Conservation (phyloP, 2,329 filamentous ascomycete species). For the Cytospora schulzeri region DNA sequence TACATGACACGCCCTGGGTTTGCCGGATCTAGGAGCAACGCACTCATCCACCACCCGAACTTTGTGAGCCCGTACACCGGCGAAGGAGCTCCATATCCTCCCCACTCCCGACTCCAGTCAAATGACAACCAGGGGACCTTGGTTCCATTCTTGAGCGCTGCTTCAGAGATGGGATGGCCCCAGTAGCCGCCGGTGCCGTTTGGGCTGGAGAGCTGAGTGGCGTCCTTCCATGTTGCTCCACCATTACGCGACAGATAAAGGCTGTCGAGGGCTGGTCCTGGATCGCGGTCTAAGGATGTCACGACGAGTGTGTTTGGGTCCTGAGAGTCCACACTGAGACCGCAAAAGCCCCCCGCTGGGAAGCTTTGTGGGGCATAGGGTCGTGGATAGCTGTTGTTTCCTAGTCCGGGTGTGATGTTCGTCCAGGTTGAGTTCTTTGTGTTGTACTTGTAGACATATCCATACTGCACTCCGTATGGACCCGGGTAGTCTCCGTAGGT, state of each 20-base stretch:
- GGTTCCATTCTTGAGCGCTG: conserved; percentile 12
- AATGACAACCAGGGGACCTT: conserved; percentile 17
- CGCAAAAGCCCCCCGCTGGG: conserved; percentile 12
- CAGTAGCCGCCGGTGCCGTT: conserved; percentile 13
- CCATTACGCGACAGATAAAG: conserved; percentile 15
- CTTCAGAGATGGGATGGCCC: conserved; percentile 15
- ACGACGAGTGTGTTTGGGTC: conserved; percentile 15
- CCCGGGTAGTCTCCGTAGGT: conserved; percentile 17
- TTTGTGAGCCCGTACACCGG: conserved; percentile 14
- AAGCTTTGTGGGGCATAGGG: conserved; percentile 8
- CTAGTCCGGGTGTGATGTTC: conserved; percentile 9
- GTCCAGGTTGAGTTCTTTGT: conserved; percentile 11
- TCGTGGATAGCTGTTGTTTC: conserved; percentile 20
- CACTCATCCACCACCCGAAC: conserved; percentile 22
- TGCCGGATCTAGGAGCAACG: conserved; percentile 11
- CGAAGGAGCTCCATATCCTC: conserved; percentile 9
- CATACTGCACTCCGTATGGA: conserved; percentile 16
- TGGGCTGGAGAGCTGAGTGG: conserved; percentile 13
- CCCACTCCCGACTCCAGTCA: conserved; percentile 14
- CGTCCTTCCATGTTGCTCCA: conserved; percentile 7
- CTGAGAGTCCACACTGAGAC: conserved; percentile 5
- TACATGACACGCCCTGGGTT: conserved; percentile 8
- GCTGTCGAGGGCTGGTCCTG: conserved; percentile 18
- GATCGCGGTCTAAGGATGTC: conserved; percentile 12
- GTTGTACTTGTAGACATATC: conserved; percentile 16